Percentiles rank a stretch among this genome's conserved stretches.
These are phyloP conservation scores for Trichophyton simii DNA, from an alignment of 2,329 filamentous ascomycete species.

Conservation along the genomic window DNA sequence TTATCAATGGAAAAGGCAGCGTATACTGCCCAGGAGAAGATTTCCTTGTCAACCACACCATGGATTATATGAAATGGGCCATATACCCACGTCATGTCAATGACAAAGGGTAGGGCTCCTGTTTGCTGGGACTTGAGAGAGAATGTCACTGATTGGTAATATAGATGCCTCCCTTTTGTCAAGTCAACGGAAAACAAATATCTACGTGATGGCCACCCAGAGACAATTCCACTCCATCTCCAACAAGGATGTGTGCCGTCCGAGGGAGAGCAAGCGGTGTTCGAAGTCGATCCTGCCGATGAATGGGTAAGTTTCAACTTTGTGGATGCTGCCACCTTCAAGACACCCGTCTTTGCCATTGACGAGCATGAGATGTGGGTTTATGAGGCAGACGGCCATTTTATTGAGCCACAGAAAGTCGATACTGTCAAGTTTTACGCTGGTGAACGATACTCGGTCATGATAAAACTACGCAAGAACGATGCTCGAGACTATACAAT, in stretches of 20 bases:
- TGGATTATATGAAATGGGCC: not conserved
- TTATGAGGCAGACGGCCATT: constrained; percentile 34
- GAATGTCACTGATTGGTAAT: constrained; percentile 13
- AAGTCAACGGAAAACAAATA: constrained; percentile 2
- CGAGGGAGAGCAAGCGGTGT: not conserved
- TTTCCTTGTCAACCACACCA: not conserved
- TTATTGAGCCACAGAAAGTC: constrained; percentile 28
- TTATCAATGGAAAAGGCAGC: constrained; percentile 49
- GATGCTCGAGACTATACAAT: constrained; percentile 28
- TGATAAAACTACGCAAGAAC: constrained; percentile 29
- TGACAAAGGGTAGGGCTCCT: not conserved
- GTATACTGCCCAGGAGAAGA: constrained; percentile 38
- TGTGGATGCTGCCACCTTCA: constrained; percentile 11
- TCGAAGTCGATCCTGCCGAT: not conserved
- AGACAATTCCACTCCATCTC: not conserved
- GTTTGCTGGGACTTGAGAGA: not conserved
- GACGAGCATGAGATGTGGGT: constrained; percentile 35
- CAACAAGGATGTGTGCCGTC: constrained; percentile 12
- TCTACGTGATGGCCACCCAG: not conserved
- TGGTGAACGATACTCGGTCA: constrained; percentile 31
- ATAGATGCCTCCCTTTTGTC: constrained; percentile 10
- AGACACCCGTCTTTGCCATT: constrained; percentile 26
- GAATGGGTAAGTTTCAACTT: not conserved
- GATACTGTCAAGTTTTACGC: constrained; percentile 23
- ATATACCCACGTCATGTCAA: not conserved